Base-by-base conservation (phyloP, 176 grass and related monocot genomes). In the Musa troglodytarum region DNA sequence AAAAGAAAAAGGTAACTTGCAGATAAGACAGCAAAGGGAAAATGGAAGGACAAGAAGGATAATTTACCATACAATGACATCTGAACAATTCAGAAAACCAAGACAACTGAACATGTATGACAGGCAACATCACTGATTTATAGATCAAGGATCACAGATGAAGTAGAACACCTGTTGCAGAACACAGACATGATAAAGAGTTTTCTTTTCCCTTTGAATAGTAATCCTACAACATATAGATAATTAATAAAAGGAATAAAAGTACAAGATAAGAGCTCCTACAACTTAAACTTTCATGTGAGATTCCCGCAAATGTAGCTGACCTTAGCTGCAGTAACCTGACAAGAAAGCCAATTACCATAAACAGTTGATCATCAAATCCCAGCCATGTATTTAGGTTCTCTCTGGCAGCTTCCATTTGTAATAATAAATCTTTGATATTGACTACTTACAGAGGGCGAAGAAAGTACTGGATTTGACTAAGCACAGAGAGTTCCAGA, bases 361-460 rank as follows among this genome's bases (percentile, higher is more conserved):
- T 70, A 11, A 70, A 70, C 17, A 20, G 68, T 70, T 70, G 9
- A 4, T 70, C 43, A 1, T 50, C 21, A 11, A 25, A 70, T 22
- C 12, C 69, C 26, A 54, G 10, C 59, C 77, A 79, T 58, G 70
- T 63, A 52, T 76, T 87, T 76, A 78, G 86, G 77, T 91, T 91
- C 63, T 86, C 80, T 80, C 85, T 98, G 66, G 88, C 23, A 49
- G 81, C 78, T 54, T 93, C 95, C 86, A 98, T 91, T 89, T 98
- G 91, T 76, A 90, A 78, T 68, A 98, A 81, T 65, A 98, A 79
- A 76, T 93, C 84, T 82, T 84, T 85, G 50, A 98, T 91, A 77
- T 85, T 22, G n/a, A n/a, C n/a, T n/a, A n/a, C n/a, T n/a, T n/a
- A n/a, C n/a, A n/a, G n/a, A n/a, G n/a, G n/a, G n/a, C n/a, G n/a